phyloP scores from a whole-genome alignment of 768 basidiomycete genomes.

The Tulasnella sp. region DNA sequence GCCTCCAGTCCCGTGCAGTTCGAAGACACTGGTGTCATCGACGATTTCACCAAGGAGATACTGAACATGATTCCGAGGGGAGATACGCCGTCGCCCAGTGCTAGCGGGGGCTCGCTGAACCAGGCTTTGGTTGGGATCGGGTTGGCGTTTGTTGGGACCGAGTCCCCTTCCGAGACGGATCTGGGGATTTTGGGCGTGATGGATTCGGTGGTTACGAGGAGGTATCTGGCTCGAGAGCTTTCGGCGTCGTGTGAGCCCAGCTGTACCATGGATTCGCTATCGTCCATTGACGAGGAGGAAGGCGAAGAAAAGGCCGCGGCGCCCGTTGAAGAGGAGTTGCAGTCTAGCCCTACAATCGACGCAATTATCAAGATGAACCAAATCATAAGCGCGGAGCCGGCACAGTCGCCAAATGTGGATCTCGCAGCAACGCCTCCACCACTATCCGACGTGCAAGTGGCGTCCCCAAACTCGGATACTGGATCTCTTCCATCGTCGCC shows the following conservation, averaged over 20 bases:
- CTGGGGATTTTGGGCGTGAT: background rate
- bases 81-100: background rate
- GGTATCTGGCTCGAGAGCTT: background rate
- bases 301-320: background rate
- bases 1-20: background rate
- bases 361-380: background rate
- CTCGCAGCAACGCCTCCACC: background rate
- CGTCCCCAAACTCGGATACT: background rate
- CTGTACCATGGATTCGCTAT: background rate
- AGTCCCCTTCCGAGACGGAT: background rate
- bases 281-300: background rate
- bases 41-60: slow-evolving; percentile 15
- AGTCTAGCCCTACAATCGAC: background rate
- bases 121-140: slow-evolving; percentile 13
- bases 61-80: background rate
- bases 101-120: slow-evolving; percentile 3
- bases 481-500: background rate
- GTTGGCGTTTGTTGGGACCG: background rate
- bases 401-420: background rate
- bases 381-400: background rate
- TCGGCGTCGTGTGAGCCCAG: background rate
- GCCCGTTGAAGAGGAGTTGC: background rate
- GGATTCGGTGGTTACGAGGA: slow-evolving; percentile 5
- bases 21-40: background rate
- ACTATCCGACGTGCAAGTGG: background rate